Base-by-base conservation (phyloP, 208 protist species). In the Acanthamoeba castellanii region DNA sequence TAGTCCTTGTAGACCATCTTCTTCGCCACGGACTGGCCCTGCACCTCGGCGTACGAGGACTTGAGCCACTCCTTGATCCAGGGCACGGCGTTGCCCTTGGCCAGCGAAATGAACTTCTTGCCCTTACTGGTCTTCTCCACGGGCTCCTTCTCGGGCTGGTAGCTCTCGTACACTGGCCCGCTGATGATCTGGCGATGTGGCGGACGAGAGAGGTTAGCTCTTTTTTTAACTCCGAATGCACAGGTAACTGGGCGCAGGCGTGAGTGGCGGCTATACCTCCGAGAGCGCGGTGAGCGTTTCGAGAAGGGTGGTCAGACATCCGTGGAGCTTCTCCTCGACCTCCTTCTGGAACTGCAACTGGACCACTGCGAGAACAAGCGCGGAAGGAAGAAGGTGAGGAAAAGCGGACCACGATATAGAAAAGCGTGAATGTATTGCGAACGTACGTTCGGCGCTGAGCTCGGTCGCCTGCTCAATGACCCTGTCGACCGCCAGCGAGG, bases 1-100 rank as follows among this genome's bases (percentile, higher is more conserved):
- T 88, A 88, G 52, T 88, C 81, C 52, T 88, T 88, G 81, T 88
- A 88, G 25, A 88, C 81, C 81, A 88, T 88, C 81, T 88, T 88
- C 81, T 88, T 88, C 20, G 81, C 81, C 50, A 88, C 81, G 3
- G 81, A 88, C 50, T 88, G 81, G 50, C 81, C 81, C 14, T 88
- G 81, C 81, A 88, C 52, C 52, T 88, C 81, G 52, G 50, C 50
- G 32, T 88, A 88, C 50, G 81, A 88, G 50, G 18, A 45, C 81
- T 64, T 88, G n/a, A 88, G 81, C 81, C 81, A 88, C 20, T 88
- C 81, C 81, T 88, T 88, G 81, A 88, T 88, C 81, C 81, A 88
- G n/a, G 81, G 81, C n/a, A 88, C 81, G 27, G 81, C 81, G 32
- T 88, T 88, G 42, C 81, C 81, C 81, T 88, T 88, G 42, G 81